Conservation (phyloP, 2,329 filamentous ascomycete genomes). For the Nigrospora sphaerica region DNA sequence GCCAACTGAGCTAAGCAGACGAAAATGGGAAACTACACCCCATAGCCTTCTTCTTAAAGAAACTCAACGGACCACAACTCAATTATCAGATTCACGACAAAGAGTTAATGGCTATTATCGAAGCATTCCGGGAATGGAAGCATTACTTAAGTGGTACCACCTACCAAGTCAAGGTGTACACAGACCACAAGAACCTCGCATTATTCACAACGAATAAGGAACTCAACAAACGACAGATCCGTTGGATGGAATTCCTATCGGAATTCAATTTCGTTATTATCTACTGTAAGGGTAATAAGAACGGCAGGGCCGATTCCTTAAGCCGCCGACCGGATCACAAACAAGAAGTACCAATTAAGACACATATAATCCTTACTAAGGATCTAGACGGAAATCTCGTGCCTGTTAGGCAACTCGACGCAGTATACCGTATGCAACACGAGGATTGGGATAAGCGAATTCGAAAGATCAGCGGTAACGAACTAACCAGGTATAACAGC, state of each 20-base stretch:
- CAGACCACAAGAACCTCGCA: slow-evolving; percentile 15
- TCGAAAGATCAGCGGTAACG: neutral
- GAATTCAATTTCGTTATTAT: slow-evolving; percentile 3
- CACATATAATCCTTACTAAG: neutral
- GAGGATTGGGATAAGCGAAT: neutral
- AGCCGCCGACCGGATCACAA: neutral
- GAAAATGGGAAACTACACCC: slow-evolving; percentile 3
- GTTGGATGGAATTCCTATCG: neutral
- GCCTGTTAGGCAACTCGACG: neutral
- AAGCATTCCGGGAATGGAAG: slow-evolving; percentile 12
- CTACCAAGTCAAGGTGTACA: slow-evolving; percentile 6
- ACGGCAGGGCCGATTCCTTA: neutral
- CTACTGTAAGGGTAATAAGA: slow-evolving; percentile 1
- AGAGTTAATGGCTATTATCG: slow-evolving; percentile 24
- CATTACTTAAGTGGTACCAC: slow-evolving; percentile 8
- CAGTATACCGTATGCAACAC: neutral
- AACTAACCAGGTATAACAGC: neutral
- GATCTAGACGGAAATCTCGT: neutral
- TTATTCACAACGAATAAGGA: slow-evolving; percentile 16
- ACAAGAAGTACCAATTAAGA: neutral
- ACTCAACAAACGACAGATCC: slow-evolving; percentile 11
- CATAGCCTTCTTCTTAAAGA: slow-evolving; percentile 10
- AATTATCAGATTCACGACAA: slow-evolving; percentile 29
- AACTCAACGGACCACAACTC: slow-evolving; percentile 5
- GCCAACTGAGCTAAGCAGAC: neutral